Base-by-base conservation (phyloP, 2,329 filamentous ascomycete genomes). In the Akanthomyces dipterigenus region DNA sequence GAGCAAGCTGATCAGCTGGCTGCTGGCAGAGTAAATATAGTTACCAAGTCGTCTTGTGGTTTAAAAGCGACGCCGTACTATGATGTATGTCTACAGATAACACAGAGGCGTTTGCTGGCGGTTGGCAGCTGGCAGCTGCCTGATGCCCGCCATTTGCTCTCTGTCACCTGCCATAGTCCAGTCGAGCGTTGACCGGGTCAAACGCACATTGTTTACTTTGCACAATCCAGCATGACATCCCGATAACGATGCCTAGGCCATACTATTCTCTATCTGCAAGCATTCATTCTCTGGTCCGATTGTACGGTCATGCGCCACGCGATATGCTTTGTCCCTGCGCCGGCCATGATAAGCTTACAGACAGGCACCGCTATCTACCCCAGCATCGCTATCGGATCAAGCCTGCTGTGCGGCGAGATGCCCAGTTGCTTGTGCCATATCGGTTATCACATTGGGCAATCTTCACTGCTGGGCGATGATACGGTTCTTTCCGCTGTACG, bases 401-500 rank as follows among this genome's bases (percentile, higher is more conserved):
- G 56, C 36, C 45, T 34, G n/a, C 48, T 12, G 42, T 38, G 31
- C 55, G 49, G 43, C 45, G 22, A 57, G 18, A 57, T 49, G 43
- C 9, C 20, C 43, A 36, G 40, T 20, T 14, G 55, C 20, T 48
- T 3, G 40, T 16, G 34, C 42, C 12, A 38, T 26, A 11, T 26
- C 14, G 20, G 14, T 31, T 46, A 28, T n/a, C 55, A 38, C 9
- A 26, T 2, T 20, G 20, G 36, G 43, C 36, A 24, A n/a, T 5
- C 46, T 9, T 36, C n/a, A 36, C 40, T 48, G 31, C 36, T 16
- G 22, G 14, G 7, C 34, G 18, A 26, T 34, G 57, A 60, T 60
- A 60, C 57, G 57, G 40, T 60, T 60, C 57, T 60, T 60, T 60
- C 57, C 57, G 57, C 49, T 14, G 20, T 14, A 14, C n/a, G n/a